These are phyloP conservation scores for Flaveria linearis DNA, from an alignment of 129 eudicot genomes.

Conservation along the genomic window DNA sequence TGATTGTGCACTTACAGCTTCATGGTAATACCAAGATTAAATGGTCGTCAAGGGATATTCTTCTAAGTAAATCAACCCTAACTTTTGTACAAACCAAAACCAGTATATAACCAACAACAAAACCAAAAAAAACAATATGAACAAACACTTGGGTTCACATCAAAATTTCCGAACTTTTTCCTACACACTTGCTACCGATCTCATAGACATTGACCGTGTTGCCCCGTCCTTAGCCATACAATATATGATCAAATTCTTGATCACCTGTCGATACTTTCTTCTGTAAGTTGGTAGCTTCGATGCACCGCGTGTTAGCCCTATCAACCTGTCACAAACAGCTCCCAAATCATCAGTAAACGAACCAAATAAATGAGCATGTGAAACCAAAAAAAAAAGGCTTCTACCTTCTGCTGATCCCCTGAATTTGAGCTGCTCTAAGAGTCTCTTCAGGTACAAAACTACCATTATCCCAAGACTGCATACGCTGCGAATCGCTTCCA, in stretches of 20 bases:
- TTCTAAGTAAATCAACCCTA: background rate
- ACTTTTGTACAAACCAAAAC: slow-evolving; percentile 37
- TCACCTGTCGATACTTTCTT: slow-evolving; percentile 64
- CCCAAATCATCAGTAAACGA: background rate
- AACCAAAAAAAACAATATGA: slow-evolving; percentile 25
- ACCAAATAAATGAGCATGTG: background rate
- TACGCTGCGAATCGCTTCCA: slow-evolving; percentile 58
- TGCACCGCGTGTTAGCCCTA: slow-evolving; percentile 68
- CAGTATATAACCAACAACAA: slow-evolving; percentile 4
- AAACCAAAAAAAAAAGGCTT: background rate
- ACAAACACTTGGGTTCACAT: slow-evolving; percentile 22
- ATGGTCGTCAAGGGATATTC: no score
- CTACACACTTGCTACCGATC: slow-evolving; percentile 63
- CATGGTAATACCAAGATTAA: no score
- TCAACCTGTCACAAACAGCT: slow-evolving; percentile 53
- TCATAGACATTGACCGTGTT: slow-evolving; percentile 51
- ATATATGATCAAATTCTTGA: slow-evolving; percentile 60
- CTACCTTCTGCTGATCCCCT: slow-evolving; percentile 88
- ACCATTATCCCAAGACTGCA: slow-evolving; percentile 82
- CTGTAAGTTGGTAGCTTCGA: slow-evolving; percentile 91
- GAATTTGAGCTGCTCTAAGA: slow-evolving; percentile 80
- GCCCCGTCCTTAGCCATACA: slow-evolving; percentile 52
- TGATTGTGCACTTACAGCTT: no score
- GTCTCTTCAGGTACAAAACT: slow-evolving; percentile 63
- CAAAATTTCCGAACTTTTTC: slow-evolving; percentile 26